Base-by-base conservation (phyloP, 371 early-diverging fungal genomes). In the Mucor velutinosus region DNA sequence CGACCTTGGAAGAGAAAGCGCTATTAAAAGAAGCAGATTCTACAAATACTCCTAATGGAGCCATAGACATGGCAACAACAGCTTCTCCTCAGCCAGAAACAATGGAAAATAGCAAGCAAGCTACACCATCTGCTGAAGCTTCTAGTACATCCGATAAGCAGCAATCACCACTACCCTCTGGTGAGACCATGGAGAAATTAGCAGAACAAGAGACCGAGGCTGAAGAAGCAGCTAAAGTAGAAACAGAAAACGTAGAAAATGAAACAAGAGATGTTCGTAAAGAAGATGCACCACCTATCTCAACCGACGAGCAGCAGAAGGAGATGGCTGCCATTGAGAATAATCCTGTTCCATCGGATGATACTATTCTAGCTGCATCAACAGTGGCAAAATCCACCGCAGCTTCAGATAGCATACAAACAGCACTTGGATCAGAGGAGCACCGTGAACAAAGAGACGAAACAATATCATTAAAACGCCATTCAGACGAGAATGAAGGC, bases 161-260 rank as follows among this genome's bases (percentile, higher is more conserved):
- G 25, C 23, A 37, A 45, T 29, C 25, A n/a, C 39, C 57, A 51
- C 14, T 33, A 2, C n/a, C 49, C 3, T 5, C 37, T 29, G 47
- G 25, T 15, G 32, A 55, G 15, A 7, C 4, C 1, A 8, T 43
- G 8, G 15, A 43, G 6, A 19, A 32, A 2, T 17, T 19, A 56
- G 29, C 56, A 27, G 0, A 53, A 25, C 23, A 53, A 21, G 23
- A 60, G n/a, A 41, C 39, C 12, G 23, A 25, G 12, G 14, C 7
- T 7, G 65, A 65, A 43, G 59, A 55, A 23, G 23, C 14, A 32
- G 19, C 15, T 3, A 62, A 62, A 21, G 58, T 39, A 15, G 62
- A 67, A 27, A 35, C 39, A 17, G 58, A 56, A 25, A 67, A 55
- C 37, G 23, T 37, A 32, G 61, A 37, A 30, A 49, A 65, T 2